Base-by-base conservation (phyloP, 2,329 filamentous ascomycete species). In the Aureobasidium sp. region DNA sequence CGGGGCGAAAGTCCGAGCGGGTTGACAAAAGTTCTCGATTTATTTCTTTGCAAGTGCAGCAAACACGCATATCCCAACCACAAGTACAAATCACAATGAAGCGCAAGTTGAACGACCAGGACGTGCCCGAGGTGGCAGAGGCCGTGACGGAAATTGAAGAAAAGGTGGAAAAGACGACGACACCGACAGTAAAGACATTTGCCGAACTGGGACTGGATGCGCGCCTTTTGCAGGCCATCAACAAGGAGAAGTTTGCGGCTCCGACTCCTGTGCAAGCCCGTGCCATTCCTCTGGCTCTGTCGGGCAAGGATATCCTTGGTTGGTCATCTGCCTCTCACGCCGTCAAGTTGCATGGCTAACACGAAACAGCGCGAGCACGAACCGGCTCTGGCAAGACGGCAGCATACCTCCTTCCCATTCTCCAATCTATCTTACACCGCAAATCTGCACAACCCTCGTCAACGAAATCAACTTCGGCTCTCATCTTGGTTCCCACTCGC, bases 301-400 rank as follows among this genome's bases (percentile, higher is more conserved):
- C 91, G 66, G 93, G 94, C 14, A 87, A 90, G 70, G 91, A 97
- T 79, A 86, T 99, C 52, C 80, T 97, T 42, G 80, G 80, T 82
- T 71, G 59, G 71, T 29, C 12, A 14, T 60, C 2, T 33, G 6
- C 3, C 14, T n/a, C 15, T 15, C 19, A n/a, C 17, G 24, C 17
- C 39, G 17, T 27, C n/a, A 53, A 50, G 27, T 17, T 15, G 35
- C 1, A 17, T 5, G n/a, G 42, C 66, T 70, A 58, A 70, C 54
- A 31, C 5, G 19, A 24, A 58, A n/a, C 64, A 81, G 92, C 91
- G 60, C 91, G 93, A 71, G 91, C 93, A 40, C 95, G 93, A 75
- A 97, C 94, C 5, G 94, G 94, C 14, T 96, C 92, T 4, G 94
- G 94, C 67, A 99, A 99, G 81, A 99, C 94, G 12, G 91, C 91